Evolutionary conservation across 1,284 basidiomycete species (phyloP), one percentile per base, ranked within the genome.

Genomic region (Cystobasidiaceae sp.): DNA sequence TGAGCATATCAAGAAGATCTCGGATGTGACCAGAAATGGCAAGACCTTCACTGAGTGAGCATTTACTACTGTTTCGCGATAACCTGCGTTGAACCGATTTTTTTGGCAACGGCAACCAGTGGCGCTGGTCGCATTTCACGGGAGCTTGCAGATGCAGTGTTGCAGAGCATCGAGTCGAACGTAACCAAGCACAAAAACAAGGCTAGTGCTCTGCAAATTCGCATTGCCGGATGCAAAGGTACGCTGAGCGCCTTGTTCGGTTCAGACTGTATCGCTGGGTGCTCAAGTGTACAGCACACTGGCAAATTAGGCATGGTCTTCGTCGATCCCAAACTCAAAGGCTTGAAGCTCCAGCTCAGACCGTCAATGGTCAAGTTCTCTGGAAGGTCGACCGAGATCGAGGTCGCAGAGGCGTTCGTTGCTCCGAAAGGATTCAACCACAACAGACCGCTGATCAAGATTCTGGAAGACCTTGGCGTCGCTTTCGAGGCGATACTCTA

Each of bases 261-360:
- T n/a, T n/a, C n/a, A n/a, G n/a, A n/a, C n/a, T n/a, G n/a, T n/a
- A n/a, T n/a, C n/a, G n/a, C n/a, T n/a, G n/a, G n/a, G n/a, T n/a
- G n/a, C n/a, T 50, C 15, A 8, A 28, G 8, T 50, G 9, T 11
- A 9, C 23, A 7, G 8, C 27, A 11, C 9, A 25, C 8, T 21
- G 5, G 25, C 48, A 25, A 17, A 7, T 50, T 28, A 55, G 51
- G 51, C 51, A 55, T 55, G 51, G 23, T 55, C 13, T 41, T 55
- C 32, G 32, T 37, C 13, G 25, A 55, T 39, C 51, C 51, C 23
- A 15, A 6, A 6, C 51, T 55, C 11, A 6, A 34, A 23, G 51
- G 51, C 13, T 9, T 13, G 17, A 21, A 19, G 6, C 13, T 55
- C 27, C 23, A 8, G 5, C 15, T 55, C 11, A 8, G 51, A 15